Evolutionary conservation across 2,329 filamentous ascomycete genomes (phyloP).

Genomic region (Raffaelea ambrosiae): DNA sequence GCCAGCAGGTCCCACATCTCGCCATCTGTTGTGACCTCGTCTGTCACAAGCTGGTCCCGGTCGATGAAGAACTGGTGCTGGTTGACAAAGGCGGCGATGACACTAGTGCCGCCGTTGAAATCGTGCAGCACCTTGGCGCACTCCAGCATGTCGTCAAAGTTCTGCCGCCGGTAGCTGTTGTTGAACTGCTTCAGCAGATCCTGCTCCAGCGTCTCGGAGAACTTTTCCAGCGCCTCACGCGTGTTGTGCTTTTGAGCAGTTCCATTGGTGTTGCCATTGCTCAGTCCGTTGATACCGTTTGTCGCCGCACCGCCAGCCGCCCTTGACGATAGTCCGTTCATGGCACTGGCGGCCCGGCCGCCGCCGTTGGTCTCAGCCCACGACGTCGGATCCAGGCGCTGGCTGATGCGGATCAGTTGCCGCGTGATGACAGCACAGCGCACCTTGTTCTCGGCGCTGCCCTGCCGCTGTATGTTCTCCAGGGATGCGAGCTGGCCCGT

Average conservation of each 20-base stretch:
- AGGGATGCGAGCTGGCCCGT: constrained; percentile 78
- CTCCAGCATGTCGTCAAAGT: constrained; percentile 97
- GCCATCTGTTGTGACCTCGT: constrained; percentile 68
- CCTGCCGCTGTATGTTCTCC: constrained; percentile 79
- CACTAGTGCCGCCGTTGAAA: constrained; percentile 91
- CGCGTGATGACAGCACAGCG: constrained; percentile 88
- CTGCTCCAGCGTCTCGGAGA: constrained; percentile 90
- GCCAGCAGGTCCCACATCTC: constrained; percentile 86
- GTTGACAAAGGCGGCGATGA: constrained; percentile 94
- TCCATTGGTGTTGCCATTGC: constrained; percentile 39
- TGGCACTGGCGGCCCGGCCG: constrained; percentile 42
- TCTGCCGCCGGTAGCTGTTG: constrained; percentile 88
- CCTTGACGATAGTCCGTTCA: constrained; percentile 24
- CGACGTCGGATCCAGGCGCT: constrained; percentile 71
- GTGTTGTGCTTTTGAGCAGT: constrained; percentile 53
- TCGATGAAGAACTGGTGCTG: constrained; percentile 99
- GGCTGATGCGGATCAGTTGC: constrained; percentile 89
- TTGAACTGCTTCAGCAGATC: constrained; percentile 95
- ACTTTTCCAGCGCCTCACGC: constrained; percentile 89
- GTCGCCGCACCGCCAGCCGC: constrained; percentile 9
- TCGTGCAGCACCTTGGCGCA: constrained; percentile 90
- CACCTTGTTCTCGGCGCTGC: constrained; percentile 84
- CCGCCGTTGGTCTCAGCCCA: constrained; percentile 57
- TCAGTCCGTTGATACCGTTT: constrained; percentile 22
- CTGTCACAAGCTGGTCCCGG: constrained; percentile 79